Evolutionary conservation across 108 stramenopile genomes (phyloP), one percentile per base, ranked within the genome.

Genomic region (Pseudonitzschia multiseries): DNA sequence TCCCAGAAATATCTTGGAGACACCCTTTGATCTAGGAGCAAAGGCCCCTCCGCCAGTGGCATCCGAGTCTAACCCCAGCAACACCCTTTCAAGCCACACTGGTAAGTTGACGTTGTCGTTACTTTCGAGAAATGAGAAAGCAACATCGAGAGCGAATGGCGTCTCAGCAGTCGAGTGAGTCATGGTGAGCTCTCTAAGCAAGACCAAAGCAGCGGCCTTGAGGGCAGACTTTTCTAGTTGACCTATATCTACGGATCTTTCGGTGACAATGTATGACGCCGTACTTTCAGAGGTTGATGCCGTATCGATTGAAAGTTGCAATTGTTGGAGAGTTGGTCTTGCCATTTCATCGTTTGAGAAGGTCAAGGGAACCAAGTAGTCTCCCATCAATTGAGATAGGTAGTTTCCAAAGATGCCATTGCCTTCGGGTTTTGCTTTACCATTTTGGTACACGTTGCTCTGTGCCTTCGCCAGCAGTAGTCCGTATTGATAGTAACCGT

Each of bases 401-500:
- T 84, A 73, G 57, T 89, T 78, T 69, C 69, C 75, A 67, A 93
- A 86, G 32, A 82, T 44, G 65, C 89, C 86, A 3, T 78, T 50
- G 28, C 92, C 92, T 6, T 70, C 68, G 17, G 84, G 84, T n/a
- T 66, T 73, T 42, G 72, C 67, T 51, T 65, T 72, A 27, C 75
- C 80, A n/a, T 75, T 76, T 0, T 27, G 32, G 9, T 54, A 59
- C 12, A 44, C 70, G 28, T 69, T 79, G 13, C 71, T 78, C 65
- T 76, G 71, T 0, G 72, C 61, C 15, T 86, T 79, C 0, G 92
- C 77, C n/a, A 93, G 63, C 14, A 80, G 65, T 44, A 91, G 76
- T 17, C 88, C 92, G 20, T 85, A 63, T 61, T 82, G 84, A 62
- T 83, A 85, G 69, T 93, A 90, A 33, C 92, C 92, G 56, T 75